Conservation (phyloP, 2,329 filamentous ascomycete genomes). For the Aspergillus awamori region DNA sequence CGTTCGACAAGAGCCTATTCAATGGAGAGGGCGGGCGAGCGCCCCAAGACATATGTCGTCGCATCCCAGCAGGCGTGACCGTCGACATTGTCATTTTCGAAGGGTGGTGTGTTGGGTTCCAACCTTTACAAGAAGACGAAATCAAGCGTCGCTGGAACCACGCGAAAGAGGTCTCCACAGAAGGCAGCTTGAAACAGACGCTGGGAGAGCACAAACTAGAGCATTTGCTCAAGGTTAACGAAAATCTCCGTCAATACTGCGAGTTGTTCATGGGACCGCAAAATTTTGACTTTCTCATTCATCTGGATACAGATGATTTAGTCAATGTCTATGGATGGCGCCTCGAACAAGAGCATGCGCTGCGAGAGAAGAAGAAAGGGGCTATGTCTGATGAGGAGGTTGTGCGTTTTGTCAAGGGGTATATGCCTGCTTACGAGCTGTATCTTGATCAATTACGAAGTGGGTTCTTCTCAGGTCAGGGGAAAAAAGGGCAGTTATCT, state of each 20-base stretch:
- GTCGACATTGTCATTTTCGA: background rate
- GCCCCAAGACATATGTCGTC: background rate
- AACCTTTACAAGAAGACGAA: background rate
- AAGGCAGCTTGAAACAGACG: background rate
- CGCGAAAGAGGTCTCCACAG: background rate
- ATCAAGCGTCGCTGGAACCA: background rate
- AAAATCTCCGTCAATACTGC: background rate
- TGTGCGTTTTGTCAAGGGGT: background rate
- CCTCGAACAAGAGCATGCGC: conserved; percentile 1
- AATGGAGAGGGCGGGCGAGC: background rate
- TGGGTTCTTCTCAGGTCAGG: background rate
- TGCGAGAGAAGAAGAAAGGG: background rate
- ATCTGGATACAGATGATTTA: conserved; percentile 1
- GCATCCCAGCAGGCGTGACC: background rate
- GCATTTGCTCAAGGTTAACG: background rate
- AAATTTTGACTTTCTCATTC: background rate
- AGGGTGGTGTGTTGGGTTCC: conserved; percentile 2
- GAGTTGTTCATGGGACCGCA: background rate
- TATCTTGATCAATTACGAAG: background rate
- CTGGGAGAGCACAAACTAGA: background rate
- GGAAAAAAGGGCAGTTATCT: background rate
- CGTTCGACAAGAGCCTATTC: conserved; percentile 1
- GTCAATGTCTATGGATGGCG: background rate
- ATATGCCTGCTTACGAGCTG: conserved; percentile 6
- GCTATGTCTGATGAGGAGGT: conserved; percentile 3